Conservation (phyloP, 2,329 filamentous ascomycete species). For the Penicillium crustosum region DNA sequence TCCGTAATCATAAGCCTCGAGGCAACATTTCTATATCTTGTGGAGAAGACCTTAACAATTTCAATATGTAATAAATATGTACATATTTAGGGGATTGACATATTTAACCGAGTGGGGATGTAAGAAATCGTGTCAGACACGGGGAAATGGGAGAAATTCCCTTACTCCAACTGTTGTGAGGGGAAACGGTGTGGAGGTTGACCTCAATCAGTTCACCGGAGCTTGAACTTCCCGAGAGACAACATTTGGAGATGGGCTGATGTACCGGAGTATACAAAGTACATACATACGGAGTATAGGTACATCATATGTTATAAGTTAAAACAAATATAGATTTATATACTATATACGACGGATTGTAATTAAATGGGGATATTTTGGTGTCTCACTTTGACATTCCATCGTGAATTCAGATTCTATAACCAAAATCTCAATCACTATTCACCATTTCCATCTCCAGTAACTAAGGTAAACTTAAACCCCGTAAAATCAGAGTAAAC, state of each 20-base stretch:
- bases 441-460: neutral
- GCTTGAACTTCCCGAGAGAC: conserved; percentile 12
- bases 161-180: conserved; percentile 35
- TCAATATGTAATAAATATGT: neutral
- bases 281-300: too few relatives aligned
- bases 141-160: neutral
- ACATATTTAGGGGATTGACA: neutral
- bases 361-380: neutral
- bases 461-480: too few relatives aligned
- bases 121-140: neutral
- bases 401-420: neutral
- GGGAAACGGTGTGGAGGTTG: conserved; percentile 23
- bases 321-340: too few relatives aligned
- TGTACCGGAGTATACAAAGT: too few relatives aligned
- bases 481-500: too few relatives aligned
- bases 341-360: too few relatives aligned
- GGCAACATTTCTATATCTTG: neutral
- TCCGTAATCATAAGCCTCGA: neutral
- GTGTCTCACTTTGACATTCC: neutral
- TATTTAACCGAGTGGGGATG: conserved; percentile 12
- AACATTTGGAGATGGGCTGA: conserved; percentile 9
- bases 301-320: neutral
- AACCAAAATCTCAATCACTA: neutral
- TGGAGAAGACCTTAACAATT: neutral
- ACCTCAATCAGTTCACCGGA: conserved; percentile 27